These are phyloP conservation scores for Selaginella moellendorffii DNA, from an alignment of 75 land plant genomes.

Conservation along the genomic window DNA sequence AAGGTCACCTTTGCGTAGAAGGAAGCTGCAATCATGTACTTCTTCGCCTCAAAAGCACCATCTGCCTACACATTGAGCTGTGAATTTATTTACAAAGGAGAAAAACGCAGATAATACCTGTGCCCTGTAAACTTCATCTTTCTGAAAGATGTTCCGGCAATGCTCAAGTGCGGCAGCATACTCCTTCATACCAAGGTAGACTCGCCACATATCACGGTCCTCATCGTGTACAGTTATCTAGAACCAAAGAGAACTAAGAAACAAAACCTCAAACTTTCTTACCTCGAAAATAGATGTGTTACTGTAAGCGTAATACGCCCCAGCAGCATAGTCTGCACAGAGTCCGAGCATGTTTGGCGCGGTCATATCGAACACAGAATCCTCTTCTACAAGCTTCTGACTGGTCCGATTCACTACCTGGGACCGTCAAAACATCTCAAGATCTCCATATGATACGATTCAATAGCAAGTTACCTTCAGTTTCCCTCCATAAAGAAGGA, in stretches of 20 bases:
- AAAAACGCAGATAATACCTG: slow-evolving; percentile 39
- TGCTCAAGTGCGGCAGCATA: slow-evolving; percentile 81
- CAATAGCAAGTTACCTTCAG: slow-evolving; percentile 35
- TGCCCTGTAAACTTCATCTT: slow-evolving; percentile 67
- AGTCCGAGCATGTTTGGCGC: slow-evolving; percentile 66
- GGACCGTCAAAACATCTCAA: not conserved
- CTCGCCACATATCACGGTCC: slow-evolving; percentile 95
- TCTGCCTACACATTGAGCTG: slow-evolving; percentile 58
- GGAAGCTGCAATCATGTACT: slow-evolving; percentile 73
- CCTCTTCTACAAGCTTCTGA: slow-evolving; percentile 74
- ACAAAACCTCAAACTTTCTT: not conserved
- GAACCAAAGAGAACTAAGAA: not conserved
- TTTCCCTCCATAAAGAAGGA: slow-evolving; percentile 59
- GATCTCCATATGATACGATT: not conserved
- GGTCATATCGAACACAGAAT: slow-evolving; percentile 60
- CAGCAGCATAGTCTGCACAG: slow-evolving; percentile 86
- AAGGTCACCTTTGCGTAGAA: slow-evolving; percentile 84
- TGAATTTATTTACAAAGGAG: not conserved
- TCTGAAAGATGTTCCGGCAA: slow-evolving; percentile 62
- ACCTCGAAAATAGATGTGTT: slow-evolving; percentile 87
- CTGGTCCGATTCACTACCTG: slow-evolving; percentile 89
- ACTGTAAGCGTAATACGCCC: slow-evolving; percentile 82
- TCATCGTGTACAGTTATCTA: slow-evolving; percentile 90
- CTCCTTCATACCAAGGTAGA: slow-evolving; percentile 68
- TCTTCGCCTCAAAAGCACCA: slow-evolving; percentile 62